Evolutionary conservation across 2,329 filamentous ascomycete species (phyloP).

Genomic region (Xylariomycetidae sp.): DNA sequence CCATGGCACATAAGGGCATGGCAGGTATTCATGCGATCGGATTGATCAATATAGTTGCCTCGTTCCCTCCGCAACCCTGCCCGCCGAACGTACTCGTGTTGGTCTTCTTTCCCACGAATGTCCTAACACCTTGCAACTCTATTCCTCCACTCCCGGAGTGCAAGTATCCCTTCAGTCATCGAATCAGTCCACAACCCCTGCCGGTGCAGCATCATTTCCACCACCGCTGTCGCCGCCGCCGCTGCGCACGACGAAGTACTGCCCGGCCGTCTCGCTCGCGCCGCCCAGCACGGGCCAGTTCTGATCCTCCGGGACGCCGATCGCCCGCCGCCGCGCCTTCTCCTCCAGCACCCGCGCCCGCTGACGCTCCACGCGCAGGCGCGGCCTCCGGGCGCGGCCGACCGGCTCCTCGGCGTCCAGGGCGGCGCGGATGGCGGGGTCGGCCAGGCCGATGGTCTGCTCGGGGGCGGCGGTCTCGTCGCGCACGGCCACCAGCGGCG

Average conservation of each 20-base stretch:
- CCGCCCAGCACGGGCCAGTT: constrained; percentile 65
- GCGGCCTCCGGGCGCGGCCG: constrained; percentile 42
- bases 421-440: constrained; percentile 47
- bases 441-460: constrained; percentile 52
- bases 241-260: constrained; percentile 72
- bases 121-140: too few relatives aligned
- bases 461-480: constrained; percentile 64
- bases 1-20: too few relatives aligned
- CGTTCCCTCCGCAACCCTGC: too few relatives aligned
- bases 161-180: too few relatives aligned
- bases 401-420: constrained; percentile 55
- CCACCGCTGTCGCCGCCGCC: too few relatives aligned
- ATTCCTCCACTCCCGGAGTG: too few relatives aligned
- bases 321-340: constrained; percentile 1
- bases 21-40: too few relatives aligned
- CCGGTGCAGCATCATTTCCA: too few relatives aligned
- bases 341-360: not conserved
- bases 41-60: too few relatives aligned
- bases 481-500: constrained; percentile 68
- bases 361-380: constrained; percentile 11
- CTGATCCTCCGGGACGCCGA: constrained; percentile 36
- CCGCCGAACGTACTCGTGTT: too few relatives aligned
- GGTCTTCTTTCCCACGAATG: too few relatives aligned
- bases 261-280: constrained; percentile 60
- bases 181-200: too few relatives aligned